Evolutionary conservation across 2,329 filamentous ascomycete species (phyloP).

Genomic region (Zymoseptoria pseudotritici): DNA sequence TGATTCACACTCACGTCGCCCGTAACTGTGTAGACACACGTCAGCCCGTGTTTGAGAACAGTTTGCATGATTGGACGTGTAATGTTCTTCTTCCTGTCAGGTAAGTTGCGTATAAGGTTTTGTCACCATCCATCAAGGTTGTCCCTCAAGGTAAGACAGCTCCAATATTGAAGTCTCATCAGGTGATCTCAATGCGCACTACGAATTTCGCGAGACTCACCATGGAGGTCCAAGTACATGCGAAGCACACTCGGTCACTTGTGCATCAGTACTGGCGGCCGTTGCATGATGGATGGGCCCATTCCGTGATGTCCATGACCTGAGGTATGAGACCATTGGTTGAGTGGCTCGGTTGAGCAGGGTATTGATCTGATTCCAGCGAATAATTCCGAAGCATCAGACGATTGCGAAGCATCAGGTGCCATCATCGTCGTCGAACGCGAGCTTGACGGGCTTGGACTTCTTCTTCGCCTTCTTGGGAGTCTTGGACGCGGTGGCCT

Average conservation of each 20-base stretch:
- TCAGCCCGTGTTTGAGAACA: background rate
- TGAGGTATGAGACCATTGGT: background rate
- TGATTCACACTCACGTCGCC: no score
- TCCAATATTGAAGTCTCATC: conserved; percentile 13
- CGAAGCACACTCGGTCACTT: background rate
- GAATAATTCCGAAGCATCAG: background rate
- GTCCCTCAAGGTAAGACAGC: conserved; percentile 7
- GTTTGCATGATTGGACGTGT: background rate
- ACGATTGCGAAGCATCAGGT: conserved; percentile 2
- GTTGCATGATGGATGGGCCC: background rate
- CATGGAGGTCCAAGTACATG: background rate
- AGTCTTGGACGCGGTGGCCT: conserved; percentile 10
- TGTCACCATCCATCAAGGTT: conserved; percentile 5
- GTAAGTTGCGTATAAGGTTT: conserved; percentile 9
- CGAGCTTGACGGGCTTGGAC: conserved; percentile 29
- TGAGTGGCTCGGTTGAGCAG: background rate
- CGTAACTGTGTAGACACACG: background rate
- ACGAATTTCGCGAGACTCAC: background rate
- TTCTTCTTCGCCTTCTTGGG: conserved; percentile 30
- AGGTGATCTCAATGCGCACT: background rate
- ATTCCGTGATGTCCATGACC: background rate
- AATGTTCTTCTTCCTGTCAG: background rate
- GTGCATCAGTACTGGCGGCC: background rate
- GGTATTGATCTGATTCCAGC: background rate
- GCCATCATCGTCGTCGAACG: conserved; percentile 29